phyloP scores from a whole-genome alignment of 2,329 filamentous ascomycete species.

The Epichloe gansuensis region DNA sequence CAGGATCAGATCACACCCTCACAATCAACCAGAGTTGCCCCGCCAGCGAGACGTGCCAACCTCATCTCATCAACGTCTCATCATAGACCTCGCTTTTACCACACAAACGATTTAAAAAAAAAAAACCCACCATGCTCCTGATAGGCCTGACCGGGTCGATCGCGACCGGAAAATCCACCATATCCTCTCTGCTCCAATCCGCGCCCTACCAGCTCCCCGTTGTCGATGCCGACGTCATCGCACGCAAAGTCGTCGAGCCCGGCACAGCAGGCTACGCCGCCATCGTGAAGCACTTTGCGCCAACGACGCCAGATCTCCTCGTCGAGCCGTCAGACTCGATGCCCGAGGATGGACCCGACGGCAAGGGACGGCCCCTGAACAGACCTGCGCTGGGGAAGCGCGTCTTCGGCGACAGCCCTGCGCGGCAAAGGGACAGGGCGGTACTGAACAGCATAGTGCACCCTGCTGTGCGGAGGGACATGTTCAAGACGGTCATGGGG shows the following conservation, averaged over 20 bases:
- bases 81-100: no score
- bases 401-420: constrained; percentile 71
- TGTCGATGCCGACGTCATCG: constrained; percentile 86
- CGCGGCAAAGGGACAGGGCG: constrained; percentile 56
- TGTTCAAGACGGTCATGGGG: constrained; percentile 61
- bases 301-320: constrained; percentile 76
- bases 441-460: constrained; percentile 86
- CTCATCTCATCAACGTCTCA: no score
- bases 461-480: constrained; percentile 72
- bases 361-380: constrained; percentile 66
- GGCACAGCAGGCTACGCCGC: constrained; percentile 72
- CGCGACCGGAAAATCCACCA: constrained; percentile 94
- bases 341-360: constrained; percentile 39
- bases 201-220: constrained; percentile 78
- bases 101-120: neutral
- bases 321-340: constrained; percentile 42
- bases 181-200: constrained; percentile 67
- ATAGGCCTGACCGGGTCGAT: constrained; percentile 95
- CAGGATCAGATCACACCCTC: no score
- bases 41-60: no score
- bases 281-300: constrained; percentile 69
- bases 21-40: no score
- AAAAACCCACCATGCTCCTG: constrained; percentile 28
- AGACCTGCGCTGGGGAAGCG: constrained; percentile 70
- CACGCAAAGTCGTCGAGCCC: constrained; percentile 87